Evolutionary conservation across 495 filamentous ascomycete genomes (phyloP).

Genomic region (Aspergillus coremiiformis): DNA sequence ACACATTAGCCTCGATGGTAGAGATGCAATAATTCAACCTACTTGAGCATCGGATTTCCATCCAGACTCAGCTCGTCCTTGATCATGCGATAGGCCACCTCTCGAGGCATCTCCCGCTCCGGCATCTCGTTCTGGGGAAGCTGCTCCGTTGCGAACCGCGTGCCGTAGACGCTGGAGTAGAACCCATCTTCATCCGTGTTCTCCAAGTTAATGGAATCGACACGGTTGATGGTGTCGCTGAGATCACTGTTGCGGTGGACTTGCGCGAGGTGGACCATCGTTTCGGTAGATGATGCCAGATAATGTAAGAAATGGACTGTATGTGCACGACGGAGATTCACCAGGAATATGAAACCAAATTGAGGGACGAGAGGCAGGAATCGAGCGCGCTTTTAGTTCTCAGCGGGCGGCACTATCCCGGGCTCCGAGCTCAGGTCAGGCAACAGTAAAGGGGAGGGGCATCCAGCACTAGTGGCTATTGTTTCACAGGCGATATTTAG

Average conservation of each 20-base stretch:
- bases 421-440: neutral
- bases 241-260: constrained; percentile 29
- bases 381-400: neutral
- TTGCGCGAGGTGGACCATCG: constrained; percentile 34
- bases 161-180: constrained; percentile 77
- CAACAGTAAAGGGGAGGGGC: neutral
- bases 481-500: neutral
- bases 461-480: neutral
- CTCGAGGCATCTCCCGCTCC: constrained; percentile 79
- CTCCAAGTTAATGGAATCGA: constrained; percentile 29
- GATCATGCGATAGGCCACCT: constrained; percentile 91
- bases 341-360: neutral
- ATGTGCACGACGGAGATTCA: neutral
- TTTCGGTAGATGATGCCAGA: neutral
- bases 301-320: neutral
- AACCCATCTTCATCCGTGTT: constrained; percentile 47
- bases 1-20: constrained; percentile 8
- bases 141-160: constrained; percentile 67
- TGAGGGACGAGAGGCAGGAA: neutral
- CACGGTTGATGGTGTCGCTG: constrained; percentile 13
- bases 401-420: neutral
- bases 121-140: constrained; percentile 81
- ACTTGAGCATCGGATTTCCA: constrained; percentile 13
- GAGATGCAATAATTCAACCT: neutral
- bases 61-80: constrained; percentile 77